Evolutionary conservation across 306 rosid genomes (phyloP).

Genomic region (Medicago truncatula): DNA sequence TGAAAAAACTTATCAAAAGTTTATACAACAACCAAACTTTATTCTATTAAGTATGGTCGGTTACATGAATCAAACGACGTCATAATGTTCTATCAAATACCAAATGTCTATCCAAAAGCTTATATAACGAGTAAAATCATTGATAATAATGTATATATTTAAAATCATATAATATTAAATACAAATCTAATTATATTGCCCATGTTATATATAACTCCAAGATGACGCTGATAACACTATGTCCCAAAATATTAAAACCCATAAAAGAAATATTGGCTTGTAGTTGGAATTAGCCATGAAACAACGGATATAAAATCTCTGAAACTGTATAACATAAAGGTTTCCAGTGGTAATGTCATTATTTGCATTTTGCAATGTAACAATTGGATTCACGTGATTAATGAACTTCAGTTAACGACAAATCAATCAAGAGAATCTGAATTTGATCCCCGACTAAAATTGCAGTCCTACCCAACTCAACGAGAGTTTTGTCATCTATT

Average conservation of each 20-base stretch:
- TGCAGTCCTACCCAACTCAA: too few relatives aligned
- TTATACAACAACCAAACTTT: not conserved
- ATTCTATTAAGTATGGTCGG: too few relatives aligned
- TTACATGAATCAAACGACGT: too few relatives aligned
- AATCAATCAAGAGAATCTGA: too few relatives aligned
- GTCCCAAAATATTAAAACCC: constrained; percentile 7
- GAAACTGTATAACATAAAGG: constrained; percentile 20
- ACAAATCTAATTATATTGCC: constrained; percentile 21
- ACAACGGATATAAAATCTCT: constrained; percentile 18
- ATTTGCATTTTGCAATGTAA: constrained; percentile 29
- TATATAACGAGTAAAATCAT: constrained; percentile 1
- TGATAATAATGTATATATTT: not conserved
- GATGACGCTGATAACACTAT: not conserved
- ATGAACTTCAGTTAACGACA: too few relatives aligned
- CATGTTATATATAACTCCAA: constrained; percentile 25
- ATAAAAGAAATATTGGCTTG: constrained; percentile 7
- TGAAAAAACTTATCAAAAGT: constrained; percentile 27
- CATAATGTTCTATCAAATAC: too few relatives aligned
- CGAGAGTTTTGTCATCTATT: too few relatives aligned
- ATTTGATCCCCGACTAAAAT: too few relatives aligned
- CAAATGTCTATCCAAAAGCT: too few relatives aligned
- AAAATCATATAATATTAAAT: constrained; percentile 21
- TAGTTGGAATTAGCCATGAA: constrained; percentile 27
- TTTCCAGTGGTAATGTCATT: constrained; percentile 30
- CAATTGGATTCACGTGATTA: not conserved